Conservation (phyloP, 495 filamentous ascomycete genomes). For the Aspergillus leporis region DNA sequence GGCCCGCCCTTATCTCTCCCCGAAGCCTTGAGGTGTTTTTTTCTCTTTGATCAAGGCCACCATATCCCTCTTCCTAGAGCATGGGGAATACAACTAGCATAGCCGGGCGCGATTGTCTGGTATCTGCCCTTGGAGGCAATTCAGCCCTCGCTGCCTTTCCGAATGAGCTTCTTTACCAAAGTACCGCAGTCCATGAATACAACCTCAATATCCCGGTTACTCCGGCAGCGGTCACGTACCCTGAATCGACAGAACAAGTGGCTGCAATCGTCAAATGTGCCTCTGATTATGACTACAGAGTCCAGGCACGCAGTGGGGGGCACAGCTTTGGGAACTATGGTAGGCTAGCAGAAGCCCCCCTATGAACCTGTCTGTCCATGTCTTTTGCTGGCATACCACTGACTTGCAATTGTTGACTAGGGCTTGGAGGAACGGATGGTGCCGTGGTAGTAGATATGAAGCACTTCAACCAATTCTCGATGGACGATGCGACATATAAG, state of each 20-base stretch:
- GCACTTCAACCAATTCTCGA: conserved; percentile 48
- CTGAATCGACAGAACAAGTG: conserved; percentile 57
- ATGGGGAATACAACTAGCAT: background rate
- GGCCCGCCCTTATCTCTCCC: no score
- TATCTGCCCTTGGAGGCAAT: conserved; percentile 24
- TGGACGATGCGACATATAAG: conserved; percentile 54
- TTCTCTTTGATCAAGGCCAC: no score
- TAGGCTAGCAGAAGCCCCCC: no score
- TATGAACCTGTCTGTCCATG: no score
- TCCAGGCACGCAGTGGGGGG: conserved; percentile 72
- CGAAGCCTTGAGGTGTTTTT: no score
- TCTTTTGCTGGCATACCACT: no score
- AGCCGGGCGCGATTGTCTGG: conserved; percentile 17
- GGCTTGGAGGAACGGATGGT: conserved; percentile 46
- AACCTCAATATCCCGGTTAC: conserved; percentile 63
- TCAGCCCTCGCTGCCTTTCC: conserved; percentile 22
- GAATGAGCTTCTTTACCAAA: conserved; percentile 19
- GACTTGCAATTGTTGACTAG: no score
- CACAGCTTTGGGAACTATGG: conserved; percentile 68
- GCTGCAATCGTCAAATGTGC: conserved; percentile 61
- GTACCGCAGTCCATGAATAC: conserved; percentile 36
- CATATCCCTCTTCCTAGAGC: no score
- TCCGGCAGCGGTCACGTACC: conserved; percentile 64
- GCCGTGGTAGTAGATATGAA: conserved; percentile 47
- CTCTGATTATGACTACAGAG: conserved; percentile 51